Conservation (phyloP, 345 rosid species). For the Dipteronia sinensis region DNA sequence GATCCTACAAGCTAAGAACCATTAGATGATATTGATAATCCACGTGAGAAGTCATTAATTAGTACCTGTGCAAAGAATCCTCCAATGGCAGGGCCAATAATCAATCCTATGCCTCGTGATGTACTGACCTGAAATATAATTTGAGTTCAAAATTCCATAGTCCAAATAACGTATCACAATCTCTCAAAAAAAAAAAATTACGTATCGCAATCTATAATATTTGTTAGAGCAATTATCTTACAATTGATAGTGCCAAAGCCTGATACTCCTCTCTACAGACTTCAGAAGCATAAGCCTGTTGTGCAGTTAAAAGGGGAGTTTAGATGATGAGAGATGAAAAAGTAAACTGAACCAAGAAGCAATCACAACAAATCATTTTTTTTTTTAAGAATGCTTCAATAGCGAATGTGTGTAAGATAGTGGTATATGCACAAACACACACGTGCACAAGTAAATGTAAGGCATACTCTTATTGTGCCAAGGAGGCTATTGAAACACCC, state of each 20-base stretch:
- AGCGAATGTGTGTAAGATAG: not conserved
- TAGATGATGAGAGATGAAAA: conserved; percentile 5
- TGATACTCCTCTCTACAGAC: conserved; percentile 67
- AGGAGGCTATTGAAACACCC: conserved; percentile 87
- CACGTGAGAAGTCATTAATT: not conserved
- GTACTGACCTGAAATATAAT: conserved; percentile 73
- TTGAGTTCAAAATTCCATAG: not conserved
- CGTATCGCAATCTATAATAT: not conserved
- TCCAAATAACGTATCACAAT: too few species aligned
- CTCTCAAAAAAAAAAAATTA: too few species aligned
- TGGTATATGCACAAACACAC: not conserved
- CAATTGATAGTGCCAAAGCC: conserved; percentile 76
- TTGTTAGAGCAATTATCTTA: conserved; percentile 35
- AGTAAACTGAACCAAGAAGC: not conserved
- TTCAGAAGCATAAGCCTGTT: conserved; percentile 85
- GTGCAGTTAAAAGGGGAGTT: not conserved
- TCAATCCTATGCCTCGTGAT: conserved; percentile 90
- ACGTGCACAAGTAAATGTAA: not conserved
- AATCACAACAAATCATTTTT: not conserved
- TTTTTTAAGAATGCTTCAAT: not conserved
- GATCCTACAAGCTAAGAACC: not conserved
- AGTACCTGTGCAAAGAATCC: conserved; percentile 88
- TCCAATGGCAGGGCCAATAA: conserved; percentile 93
- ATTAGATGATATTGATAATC: not conserved
- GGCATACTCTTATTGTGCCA: conserved; percentile 76